Base-by-base conservation (phyloP, 208 protist species). In the Wallacemonas sp. region DNA sequence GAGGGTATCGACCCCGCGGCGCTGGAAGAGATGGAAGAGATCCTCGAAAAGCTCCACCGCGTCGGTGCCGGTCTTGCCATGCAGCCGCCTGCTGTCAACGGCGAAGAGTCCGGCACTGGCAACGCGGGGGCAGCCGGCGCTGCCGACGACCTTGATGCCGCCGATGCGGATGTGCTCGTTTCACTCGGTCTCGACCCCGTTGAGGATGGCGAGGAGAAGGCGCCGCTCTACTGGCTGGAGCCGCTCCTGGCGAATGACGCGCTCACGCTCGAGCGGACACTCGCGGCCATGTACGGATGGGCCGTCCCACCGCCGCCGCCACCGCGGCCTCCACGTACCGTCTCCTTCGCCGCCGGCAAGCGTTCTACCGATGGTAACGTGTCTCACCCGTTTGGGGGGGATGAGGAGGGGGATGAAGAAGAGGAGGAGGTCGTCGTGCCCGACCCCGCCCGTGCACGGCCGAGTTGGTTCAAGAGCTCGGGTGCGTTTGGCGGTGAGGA, bases 251-350 rank as follows among this genome's bases (percentile, higher is more conserved):
- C 75, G 36, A 85, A 93, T 44, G 89, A 95, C 65, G 65, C 32
- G 4, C 66, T 67, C 21, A 78, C 87, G 33, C 74, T 88, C 44
- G 71, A 92, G 49, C 75, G 75, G 11, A 67, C 74, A 8, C 47
- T 88, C 30, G 54, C 66, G n/a, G 48, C 64, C 32, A 94, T 94
- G 85, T 94, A 85, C 52, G 88, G 88, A 17, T 92, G 83, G 74
- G 69, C 76, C 16, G 73, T 87, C 14, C 55, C 61, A 8, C 85
- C 85, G 14, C 57, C 71, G 19, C 49, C 69, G 55, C 80, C 67
- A 54, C 68, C 74, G 12, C 30, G 60, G 17, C 38, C 46, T 8
- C 34, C 52, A 33, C 44, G 36, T 14, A 65, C 73, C 32, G 33
- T 58, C 9, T 33, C 29, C 63, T 79, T 55, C 74, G 44, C 27